A percentile compares a stretch with the other conserved stretches of the same genome.
Evolutionary conservation across 768 basidiomycete genomes (phyloP).

Genomic region (Paxillus involutus): DNA sequence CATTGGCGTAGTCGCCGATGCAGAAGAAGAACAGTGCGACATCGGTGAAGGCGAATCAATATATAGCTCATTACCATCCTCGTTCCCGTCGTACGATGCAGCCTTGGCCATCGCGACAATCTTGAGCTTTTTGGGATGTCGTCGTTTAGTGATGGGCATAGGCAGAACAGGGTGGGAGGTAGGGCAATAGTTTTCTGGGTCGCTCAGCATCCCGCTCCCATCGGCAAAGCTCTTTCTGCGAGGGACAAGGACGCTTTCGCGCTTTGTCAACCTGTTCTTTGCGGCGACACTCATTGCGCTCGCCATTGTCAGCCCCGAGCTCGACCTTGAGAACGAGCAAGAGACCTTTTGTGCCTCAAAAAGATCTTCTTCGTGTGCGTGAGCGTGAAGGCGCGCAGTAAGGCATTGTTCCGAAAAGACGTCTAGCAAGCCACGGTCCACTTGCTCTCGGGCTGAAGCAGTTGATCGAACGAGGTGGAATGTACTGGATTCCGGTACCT

Average conservation of each 20-base stretch:
- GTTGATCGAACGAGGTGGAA: conserved; percentile 71
- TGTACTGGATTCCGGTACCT: conserved; percentile 50
- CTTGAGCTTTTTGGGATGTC: conserved; percentile 30
- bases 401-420: conserved; percentile 76
- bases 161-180: neutral
- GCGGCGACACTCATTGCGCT: conserved; percentile 55
- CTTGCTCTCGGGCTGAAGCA: conserved; percentile 59
- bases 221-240: conserved; percentile 53
- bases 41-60: conserved; percentile 38
- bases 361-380: conserved; percentile 59
- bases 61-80: conserved; percentile 18
- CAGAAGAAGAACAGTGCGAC: conserved; percentile 41
- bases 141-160: conserved; percentile 18
- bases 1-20: conserved; percentile 24
- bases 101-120: conserved; percentile 21
- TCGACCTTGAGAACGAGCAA: conserved; percentile 51
- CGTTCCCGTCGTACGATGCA: conserved; percentile 23
- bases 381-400: conserved; percentile 65
- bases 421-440: conserved; percentile 79
- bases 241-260: conserved; percentile 70
- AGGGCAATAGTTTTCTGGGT: conserved; percentile 13
- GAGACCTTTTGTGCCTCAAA: conserved; percentile 53
- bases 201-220: conserved; percentile 10
- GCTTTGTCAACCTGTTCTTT: conserved; percentile 56
- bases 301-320: conserved; percentile 59